These are phyloP conservation scores for Acanthamoeba triangularis DNA, from an alignment of 208 protist genomes.

Conservation along the genomic window DNA sequence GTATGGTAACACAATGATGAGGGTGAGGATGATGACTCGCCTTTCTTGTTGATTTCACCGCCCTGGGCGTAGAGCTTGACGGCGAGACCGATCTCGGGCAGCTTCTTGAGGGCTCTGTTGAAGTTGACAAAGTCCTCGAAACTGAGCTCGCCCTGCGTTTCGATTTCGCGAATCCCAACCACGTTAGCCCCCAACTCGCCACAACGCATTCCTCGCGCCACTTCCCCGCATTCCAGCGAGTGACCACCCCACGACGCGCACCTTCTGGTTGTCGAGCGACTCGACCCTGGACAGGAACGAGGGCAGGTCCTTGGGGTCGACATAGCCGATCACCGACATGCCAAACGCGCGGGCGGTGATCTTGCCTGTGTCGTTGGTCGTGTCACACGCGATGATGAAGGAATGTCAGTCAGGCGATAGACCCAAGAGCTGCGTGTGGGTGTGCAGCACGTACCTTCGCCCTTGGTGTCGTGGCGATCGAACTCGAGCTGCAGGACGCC, in stretches of 20 bases:
- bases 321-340: conserved; percentile 59
- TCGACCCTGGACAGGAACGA: conserved; percentile 23
- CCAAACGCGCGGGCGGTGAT: conserved; percentile 20
- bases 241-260: not conserved
- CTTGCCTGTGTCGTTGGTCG: not conserved
- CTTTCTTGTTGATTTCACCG: not conserved
- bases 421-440: not conserved
- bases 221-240: not conserved
- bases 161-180: not conserved
- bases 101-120: conserved; percentile 31
- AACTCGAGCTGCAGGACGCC: conserved; percentile 39
- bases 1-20: too few species aligned
- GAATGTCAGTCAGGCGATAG: too few species aligned
- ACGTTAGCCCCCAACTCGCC: too few species aligned
- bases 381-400: too few species aligned
- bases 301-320: conserved; percentile 12
- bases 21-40: too few species aligned
- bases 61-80: conserved; percentile 55
- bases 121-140: conserved; percentile 23
- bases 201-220: too few species aligned
- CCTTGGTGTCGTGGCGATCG: conserved; percentile 18
- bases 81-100: conserved; percentile 45
- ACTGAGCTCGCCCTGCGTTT: not conserved
- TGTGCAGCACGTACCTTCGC: not conserved
- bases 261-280: conserved; percentile 23